Evolutionary conservation across 108 stramenopile genomes (phyloP).

Genomic region (Conticribra weissflogii): DNA sequence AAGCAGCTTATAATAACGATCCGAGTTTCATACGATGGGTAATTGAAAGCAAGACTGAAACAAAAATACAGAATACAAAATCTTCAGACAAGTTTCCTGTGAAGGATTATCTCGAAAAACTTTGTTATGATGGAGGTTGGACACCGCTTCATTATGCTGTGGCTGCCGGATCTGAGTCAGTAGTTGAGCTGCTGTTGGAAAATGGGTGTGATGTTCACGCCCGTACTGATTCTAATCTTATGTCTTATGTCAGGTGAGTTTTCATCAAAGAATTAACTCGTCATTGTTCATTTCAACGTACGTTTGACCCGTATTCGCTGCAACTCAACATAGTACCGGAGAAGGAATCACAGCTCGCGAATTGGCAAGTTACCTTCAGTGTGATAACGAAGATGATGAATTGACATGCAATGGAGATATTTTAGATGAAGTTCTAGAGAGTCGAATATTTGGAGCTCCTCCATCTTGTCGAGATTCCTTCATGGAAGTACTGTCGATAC

Average conservation of each 20-base stretch:
- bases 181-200: slow-evolving; percentile 66
- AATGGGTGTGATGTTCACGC: slow-evolving; percentile 46
- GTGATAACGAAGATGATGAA: slow-evolving; percentile 47
- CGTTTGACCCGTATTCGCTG: too few relatives aligned
- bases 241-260: slow-evolving; percentile 56
- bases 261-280: slow-evolving; percentile 10
- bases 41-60: slow-evolving; percentile 4
- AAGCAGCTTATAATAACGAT: slow-evolving; percentile 36
- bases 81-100: slow-evolving; percentile 10
- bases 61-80: background rate
- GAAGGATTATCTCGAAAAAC: slow-evolving; percentile 38
- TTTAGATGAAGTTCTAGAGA: slow-evolving; percentile 56
- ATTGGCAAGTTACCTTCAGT: slow-evolving; percentile 50
- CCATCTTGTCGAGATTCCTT: slow-evolving; percentile 44
- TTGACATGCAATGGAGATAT: slow-evolving; percentile 66
- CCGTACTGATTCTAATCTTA: slow-evolving; percentile 56
- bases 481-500: slow-evolving; percentile 42
- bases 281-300: too few relatives aligned
- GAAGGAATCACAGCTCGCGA: slow-evolving; percentile 64
- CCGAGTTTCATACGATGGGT: slow-evolving; percentile 35
- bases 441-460: slow-evolving; percentile 40
- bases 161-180: slow-evolving; percentile 58
- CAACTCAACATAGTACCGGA: slow-evolving; percentile 24
- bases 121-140: slow-evolving; percentile 82
- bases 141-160: slow-evolving; percentile 80